A percentile compares a stretch with the other conserved stretches of the same genome.
phyloP scores from a whole-genome alignment of 768 basidiomycete species.

The Pholiota molesta region DNA sequence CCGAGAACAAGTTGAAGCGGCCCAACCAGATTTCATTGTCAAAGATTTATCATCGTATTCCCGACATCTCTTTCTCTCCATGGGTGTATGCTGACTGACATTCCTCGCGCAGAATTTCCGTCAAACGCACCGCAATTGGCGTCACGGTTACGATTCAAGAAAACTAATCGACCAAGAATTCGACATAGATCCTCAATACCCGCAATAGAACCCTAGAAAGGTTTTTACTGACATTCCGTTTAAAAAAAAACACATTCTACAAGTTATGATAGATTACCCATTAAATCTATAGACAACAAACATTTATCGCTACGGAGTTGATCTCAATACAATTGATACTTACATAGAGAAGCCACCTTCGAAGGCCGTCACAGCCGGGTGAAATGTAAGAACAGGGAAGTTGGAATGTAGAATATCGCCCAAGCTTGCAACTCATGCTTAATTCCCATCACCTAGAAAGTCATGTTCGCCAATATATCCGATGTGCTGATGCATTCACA shows the following conservation, averaged over 20 bases:
- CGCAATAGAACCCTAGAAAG: neutral
- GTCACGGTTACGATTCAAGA: constrained; percentile 48
- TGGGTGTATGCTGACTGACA: constrained; percentile 1
- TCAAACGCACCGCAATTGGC: constrained; percentile 38
- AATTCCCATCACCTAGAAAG: too few relatives aligned
- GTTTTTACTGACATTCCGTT: neutral
- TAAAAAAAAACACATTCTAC: neutral
- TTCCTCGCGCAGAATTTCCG: constrained; percentile 30
- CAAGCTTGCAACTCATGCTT: too few relatives aligned
- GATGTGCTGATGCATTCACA: too few relatives aligned
- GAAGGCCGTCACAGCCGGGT: too few relatives aligned
- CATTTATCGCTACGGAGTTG: too few relatives aligned
- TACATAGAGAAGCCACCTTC: too few relatives aligned
- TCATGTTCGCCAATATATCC: too few relatives aligned
- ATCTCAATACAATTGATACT: too few relatives aligned
- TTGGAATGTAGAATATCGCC: neutral
- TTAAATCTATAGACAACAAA: neutral
- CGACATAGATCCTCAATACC: neutral
- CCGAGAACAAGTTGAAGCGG: constrained; percentile 65
- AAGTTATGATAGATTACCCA: neutral
- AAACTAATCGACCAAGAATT: constrained; percentile 22
- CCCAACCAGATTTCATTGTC: constrained; percentile 69
- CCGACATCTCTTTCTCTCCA: neutral
- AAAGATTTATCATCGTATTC: constrained; percentile 67
- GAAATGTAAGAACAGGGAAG: neutral